Conservation (phyloP, 176 grass and related monocot species). For the Chrysopogon serrulatus region DNA sequence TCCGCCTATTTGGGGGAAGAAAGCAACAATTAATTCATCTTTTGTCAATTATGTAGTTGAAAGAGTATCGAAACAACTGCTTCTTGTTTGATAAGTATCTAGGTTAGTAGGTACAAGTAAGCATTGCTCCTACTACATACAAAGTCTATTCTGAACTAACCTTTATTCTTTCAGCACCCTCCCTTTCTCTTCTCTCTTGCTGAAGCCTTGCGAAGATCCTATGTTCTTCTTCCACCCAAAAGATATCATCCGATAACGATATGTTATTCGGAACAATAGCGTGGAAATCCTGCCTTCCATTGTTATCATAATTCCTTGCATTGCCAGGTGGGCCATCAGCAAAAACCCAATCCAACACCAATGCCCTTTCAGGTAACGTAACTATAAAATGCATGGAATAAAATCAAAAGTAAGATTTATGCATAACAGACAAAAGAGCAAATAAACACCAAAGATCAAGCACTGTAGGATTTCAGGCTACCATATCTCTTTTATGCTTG, state of each 20-base stretch:
- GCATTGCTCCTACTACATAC: neutral
- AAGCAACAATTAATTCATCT: neutral
- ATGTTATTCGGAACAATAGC: constrained; percentile 61
- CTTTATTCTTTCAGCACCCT: constrained; percentile 55
- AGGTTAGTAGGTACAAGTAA: neutral
- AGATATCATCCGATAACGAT: constrained; percentile 42
- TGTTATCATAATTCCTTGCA: constrained; percentile 86
- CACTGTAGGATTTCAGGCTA: neutral
- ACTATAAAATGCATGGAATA: constrained; percentile 38
- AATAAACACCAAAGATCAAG: constrained; percentile 5
- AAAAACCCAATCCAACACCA: constrained; percentile 82
- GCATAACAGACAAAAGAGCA: neutral
- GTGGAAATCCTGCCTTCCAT: constrained; percentile 73
- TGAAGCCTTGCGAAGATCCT: constrained; percentile 70
- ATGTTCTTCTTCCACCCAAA: constrained; percentile 83
- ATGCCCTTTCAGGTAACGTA: constrained; percentile 54
- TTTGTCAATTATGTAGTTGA: neutral
- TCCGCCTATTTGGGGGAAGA: constrained; percentile 49
- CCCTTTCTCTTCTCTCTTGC: constrained; percentile 65
- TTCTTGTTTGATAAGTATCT: neutral
- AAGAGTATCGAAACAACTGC: neutral
- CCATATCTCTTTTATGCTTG: neutral
- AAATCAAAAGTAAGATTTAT: constrained; percentile 6
- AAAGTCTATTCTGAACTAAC: constrained; percentile 30
- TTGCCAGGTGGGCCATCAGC: constrained; percentile 71